These are phyloP conservation scores for Trypanosoma cruzi DNA, from an alignment of 208 protist species.

Conservation along the genomic window DNA sequence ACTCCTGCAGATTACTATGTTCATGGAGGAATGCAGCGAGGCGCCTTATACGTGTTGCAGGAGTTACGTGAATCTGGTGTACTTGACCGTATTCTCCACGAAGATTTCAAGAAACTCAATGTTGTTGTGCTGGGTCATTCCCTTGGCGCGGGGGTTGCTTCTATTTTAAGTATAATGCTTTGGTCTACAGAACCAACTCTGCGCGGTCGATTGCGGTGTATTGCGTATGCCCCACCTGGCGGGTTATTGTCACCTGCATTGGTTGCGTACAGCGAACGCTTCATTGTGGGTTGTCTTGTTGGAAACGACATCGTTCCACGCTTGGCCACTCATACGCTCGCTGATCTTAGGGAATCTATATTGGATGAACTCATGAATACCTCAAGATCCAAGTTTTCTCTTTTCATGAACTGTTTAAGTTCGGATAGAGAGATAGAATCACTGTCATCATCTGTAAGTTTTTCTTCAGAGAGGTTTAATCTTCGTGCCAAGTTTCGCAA, in stretches of 20 bases:
- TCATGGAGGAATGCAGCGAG: conserved; percentile 79
- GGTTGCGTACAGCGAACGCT: conserved; percentile 65
- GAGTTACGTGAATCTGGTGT: conserved; percentile 64
- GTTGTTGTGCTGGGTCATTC: conserved; percentile 87
- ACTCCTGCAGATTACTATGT: conserved; percentile 66
- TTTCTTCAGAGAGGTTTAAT: conserved; percentile 30
- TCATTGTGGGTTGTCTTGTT: conserved; percentile 64
- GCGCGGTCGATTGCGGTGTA: conserved; percentile 59
- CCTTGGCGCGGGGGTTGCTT: conserved; percentile 78
- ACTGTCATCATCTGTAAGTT: conserved; percentile 26
- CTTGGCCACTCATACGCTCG: conserved; percentile 77
- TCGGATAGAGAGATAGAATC: conserved; percentile 32
- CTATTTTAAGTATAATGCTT: conserved; percentile 71
- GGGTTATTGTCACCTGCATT: conserved; percentile 66
- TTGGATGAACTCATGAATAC: conserved; percentile 72
- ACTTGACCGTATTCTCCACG: conserved; percentile 43
- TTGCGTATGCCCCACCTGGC: conserved; percentile 85
- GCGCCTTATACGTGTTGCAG: conserved; percentile 59
- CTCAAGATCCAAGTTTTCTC: conserved; percentile 53
- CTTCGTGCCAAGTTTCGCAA: conserved; percentile 46
- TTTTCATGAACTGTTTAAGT: conserved; percentile 59
- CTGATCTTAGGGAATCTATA: conserved; percentile 69
- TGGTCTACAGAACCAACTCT: conserved; percentile 46
- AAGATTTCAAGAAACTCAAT: conserved; percentile 37
- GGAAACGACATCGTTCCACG: conserved; percentile 87